Conservation (phyloP, 306 rosid genomes). For the peach (Prunus persica) region Prunus_persica_NCBIv2 NC_034010.1:475001-475500, state of each 20-base stretch:
- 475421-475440: constrained; percentile 45
- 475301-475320: constrained; percentile 93
- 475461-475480: constrained; percentile 69
- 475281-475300: constrained; percentile 94
- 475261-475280: constrained; percentile 90
- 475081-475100: not conserved
- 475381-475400: constrained; percentile 70
- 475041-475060: constrained; percentile 24
- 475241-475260: constrained; percentile 67
- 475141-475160: constrained; percentile 1
- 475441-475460: constrained; percentile 67
- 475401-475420: constrained; percentile 52
- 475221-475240: constrained; percentile 67
- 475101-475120: constrained; percentile 5
- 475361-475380: constrained; percentile 71
- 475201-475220: constrained; percentile 38
- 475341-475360: constrained; percentile 66
- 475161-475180: constrained; percentile 41
- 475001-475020: constrained; percentile 46
- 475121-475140: constrained; percentile 9
- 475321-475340: constrained; percentile 81
- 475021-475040: constrained; percentile 52
- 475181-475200: constrained; percentile 43
- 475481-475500: constrained; percentile 49
- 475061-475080: constrained; percentile 5